A percentile compares a stretch with the other conserved stretches of the same genome.
Evolutionary conservation across 352 stramenopile genomes (phyloP).

Genomic region (Phytophthora capsici): DNA sequence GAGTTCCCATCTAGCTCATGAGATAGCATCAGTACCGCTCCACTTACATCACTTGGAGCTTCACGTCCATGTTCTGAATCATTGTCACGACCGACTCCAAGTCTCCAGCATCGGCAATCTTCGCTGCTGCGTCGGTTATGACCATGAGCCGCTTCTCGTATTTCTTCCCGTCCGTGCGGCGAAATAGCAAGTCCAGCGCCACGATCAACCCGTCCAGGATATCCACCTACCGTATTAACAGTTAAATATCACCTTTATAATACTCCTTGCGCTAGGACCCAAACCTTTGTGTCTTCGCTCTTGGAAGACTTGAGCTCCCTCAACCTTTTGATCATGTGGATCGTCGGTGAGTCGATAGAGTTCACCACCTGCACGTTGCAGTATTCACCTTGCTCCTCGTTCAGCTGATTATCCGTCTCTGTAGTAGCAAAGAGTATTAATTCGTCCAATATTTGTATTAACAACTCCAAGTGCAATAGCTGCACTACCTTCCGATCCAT

Average conservation of each 20-base stretch:
- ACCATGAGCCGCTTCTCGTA: slow-evolving; percentile 79
- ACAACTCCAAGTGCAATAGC: neutral
- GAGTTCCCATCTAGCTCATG: neutral
- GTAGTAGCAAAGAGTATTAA: neutral
- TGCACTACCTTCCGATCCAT: slow-evolving; percentile 56
- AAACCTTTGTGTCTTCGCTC: slow-evolving; percentile 37
- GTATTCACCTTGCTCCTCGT: slow-evolving; percentile 77
- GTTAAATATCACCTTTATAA: neutral
- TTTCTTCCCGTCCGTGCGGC: slow-evolving; percentile 78
- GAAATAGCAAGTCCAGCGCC: slow-evolving; percentile 79
- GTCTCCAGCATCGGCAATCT: slow-evolving; percentile 66
- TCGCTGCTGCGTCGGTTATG: slow-evolving; percentile 74
- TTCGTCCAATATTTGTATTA: neutral
- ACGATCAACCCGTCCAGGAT: slow-evolving; percentile 85
- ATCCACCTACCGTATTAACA: slow-evolving; percentile 46
- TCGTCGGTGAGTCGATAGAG: slow-evolving; percentile 64
- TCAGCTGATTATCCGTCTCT: slow-evolving; percentile 86
- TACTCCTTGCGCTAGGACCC: neutral
- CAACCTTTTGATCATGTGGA: slow-evolving; percentile 69
- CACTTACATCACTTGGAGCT: slow-evolving; percentile 82
- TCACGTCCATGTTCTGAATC: slow-evolving; percentile 80
- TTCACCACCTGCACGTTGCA: slow-evolving; percentile 67
- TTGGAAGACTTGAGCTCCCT: slow-evolving; percentile 39
- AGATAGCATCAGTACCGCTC: neutral
- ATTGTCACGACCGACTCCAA: slow-evolving; percentile 77